These are phyloP conservation scores for Linnemannia elongata DNA, from an alignment of 192 early-diverging fungal species.

Conservation along the genomic window DNA sequence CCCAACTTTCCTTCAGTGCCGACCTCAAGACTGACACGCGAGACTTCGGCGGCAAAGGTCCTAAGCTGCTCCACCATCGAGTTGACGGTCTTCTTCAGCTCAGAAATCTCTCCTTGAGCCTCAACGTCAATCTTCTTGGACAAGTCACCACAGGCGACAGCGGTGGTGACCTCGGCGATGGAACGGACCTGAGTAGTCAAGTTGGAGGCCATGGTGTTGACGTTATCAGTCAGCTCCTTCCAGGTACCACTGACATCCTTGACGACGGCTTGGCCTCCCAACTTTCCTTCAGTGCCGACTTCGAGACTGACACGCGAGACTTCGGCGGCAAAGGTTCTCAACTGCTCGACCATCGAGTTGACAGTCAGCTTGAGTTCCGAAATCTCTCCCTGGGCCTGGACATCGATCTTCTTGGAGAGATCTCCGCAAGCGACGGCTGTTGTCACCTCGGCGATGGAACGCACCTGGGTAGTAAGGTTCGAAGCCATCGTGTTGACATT, in stretches of 20 bases:
- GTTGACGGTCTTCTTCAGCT: slow-evolving; percentile 73
- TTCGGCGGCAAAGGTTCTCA: slow-evolving; percentile 63
- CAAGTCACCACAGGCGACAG: slow-evolving; percentile 69
- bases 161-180: slow-evolving; percentile 71
- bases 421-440: slow-evolving; percentile 75
- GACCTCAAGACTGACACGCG: slow-evolving; percentile 76
- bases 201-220: slow-evolving; percentile 77
- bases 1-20: slow-evolving; percentile 80
- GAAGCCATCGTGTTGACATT: slow-evolving; percentile 77
- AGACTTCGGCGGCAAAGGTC: slow-evolving; percentile 77
- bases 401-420: slow-evolving; percentile 70
- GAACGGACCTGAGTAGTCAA: slow-evolving; percentile 72
- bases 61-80: slow-evolving; percentile 78
- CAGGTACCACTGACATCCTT: slow-evolving; percentile 70
- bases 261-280: slow-evolving; percentile 27
- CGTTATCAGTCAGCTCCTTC: slow-evolving; percentile 74
- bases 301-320: slow-evolving; percentile 66
- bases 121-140: slow-evolving; percentile 67
- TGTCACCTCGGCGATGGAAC: slow-evolving; percentile 74
- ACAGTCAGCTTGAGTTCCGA: slow-evolving; percentile 75
- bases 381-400: slow-evolving; percentile 75
- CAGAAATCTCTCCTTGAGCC: slow-evolving; percentile 67
- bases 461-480: slow-evolving; percentile 75
- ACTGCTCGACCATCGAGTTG: slow-evolving; percentile 75
- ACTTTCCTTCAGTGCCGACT: slow-evolving; percentile 28